phyloP scores from a whole-genome alignment of 768 basidiomycete species.

The Holtermanniella nyarrowii region DNA sequence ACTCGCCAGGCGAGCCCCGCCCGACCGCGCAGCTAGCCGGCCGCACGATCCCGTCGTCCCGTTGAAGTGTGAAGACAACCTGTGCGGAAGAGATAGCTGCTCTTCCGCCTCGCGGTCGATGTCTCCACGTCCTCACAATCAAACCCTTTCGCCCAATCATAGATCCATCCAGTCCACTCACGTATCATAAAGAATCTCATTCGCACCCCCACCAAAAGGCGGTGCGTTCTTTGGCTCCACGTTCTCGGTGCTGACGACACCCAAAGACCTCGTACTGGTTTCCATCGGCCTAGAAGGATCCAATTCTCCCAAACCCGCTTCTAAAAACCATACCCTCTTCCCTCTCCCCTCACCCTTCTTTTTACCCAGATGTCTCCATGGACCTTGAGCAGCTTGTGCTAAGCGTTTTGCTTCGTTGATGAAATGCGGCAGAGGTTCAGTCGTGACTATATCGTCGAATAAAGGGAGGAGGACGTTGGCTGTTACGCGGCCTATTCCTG shows the following conservation, averaged over 20 bases:
- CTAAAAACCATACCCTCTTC: conserved; percentile 50
- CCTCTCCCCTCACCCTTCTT: conserved; percentile 30
- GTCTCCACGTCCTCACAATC: too few relatives aligned
- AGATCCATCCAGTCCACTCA: too few relatives aligned
- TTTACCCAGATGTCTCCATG: conserved; percentile 28
- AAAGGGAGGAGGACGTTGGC: conserved; percentile 79
- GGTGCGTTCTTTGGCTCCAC: conserved; percentile 47
- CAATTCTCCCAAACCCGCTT: conserved; percentile 67
- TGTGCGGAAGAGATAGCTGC: too few relatives aligned
- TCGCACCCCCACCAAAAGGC: conserved; percentile 35
- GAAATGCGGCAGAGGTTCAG: conserved; percentile 77
- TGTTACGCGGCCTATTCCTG: conserved; percentile 88
- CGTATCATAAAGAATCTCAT: conserved; percentile 64
- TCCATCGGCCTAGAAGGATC: conserved; percentile 52
- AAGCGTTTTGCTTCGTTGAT: conserved; percentile 50
- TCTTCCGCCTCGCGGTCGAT: too few relatives aligned
- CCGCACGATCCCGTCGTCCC: too few relatives aligned
- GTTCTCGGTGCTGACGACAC: conserved; percentile 47
- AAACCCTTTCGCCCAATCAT: too few relatives aligned
- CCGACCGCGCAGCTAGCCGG: too few relatives aligned
- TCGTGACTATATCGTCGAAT: conserved; percentile 71
- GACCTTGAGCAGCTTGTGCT: conserved; percentile 9
- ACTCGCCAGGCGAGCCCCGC: too few relatives aligned
- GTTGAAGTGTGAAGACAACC: too few relatives aligned
- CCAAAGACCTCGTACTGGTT: conserved; percentile 45